Evolutionary conservation across 1,284 basidiomycete species (phyloP).

Genomic region (Trametes pubescens): DNA sequence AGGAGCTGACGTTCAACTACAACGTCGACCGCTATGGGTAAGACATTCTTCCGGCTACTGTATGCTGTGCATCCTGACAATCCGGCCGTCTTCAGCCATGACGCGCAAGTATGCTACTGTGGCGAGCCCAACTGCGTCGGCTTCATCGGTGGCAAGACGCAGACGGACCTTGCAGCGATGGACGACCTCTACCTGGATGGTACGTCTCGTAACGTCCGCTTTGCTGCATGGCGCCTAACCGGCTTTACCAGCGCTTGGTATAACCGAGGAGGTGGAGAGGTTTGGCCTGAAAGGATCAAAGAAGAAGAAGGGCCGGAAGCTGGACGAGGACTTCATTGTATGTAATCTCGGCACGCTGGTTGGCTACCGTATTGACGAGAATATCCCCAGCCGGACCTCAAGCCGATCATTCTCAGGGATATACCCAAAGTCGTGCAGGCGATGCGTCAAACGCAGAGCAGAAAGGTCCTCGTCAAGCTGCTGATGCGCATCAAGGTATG

Average conservation of each 20-base stretch:
- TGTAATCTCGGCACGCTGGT: constrained; percentile 29
- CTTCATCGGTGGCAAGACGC: constrained; percentile 97
- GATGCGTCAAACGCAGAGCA: constrained; percentile 88
- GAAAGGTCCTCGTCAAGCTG: constrained; percentile 84
- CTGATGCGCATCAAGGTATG: constrained; percentile 85
- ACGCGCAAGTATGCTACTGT: constrained; percentile 95
- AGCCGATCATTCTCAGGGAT: constrained; percentile 80
- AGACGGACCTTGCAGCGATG: constrained; percentile 95
- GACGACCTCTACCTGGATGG: constrained; percentile 96
- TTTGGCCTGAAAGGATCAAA: constrained; percentile 87
- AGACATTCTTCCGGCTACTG: constrained; percentile 39
- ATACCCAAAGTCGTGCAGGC: constrained; percentile 93
- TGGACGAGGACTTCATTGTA: constrained; percentile 94
- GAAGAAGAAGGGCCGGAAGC: constrained; percentile 91
- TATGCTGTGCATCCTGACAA: neutral
- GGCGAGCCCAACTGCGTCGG: constrained; percentile 97
- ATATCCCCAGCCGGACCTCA: constrained; percentile 67
- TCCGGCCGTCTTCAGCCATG: constrained; percentile 66
- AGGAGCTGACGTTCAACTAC: constrained; percentile 99
- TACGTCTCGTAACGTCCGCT: constrained; percentile 47
- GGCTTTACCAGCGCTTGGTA: constrained; percentile 82
- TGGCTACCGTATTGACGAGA: neutral
- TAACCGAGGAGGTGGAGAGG: constrained; percentile 88
- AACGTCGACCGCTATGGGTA: constrained; percentile 99
- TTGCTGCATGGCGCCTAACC: constrained; percentile 9